Evolutionary conservation across 441 rosid genomes (phyloP), one percentile per base, ranked within the genome.

Genomic region (Brassica hybrid): DNA sequence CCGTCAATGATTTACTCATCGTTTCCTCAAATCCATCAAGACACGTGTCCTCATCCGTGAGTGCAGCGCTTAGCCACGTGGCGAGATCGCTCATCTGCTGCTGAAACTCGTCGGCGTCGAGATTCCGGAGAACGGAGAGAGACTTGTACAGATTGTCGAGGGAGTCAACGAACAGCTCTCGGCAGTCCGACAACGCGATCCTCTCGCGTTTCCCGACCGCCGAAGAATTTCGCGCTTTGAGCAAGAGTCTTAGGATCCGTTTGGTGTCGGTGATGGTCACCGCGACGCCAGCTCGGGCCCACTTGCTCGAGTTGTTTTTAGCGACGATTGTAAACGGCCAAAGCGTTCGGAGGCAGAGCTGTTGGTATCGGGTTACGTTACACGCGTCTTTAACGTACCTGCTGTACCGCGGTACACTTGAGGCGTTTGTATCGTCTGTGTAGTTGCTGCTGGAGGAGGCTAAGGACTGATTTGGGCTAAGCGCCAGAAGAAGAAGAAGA

Each of bases 251-350:
- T 43, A 91, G 54, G 16, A 84, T 71, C 7, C 56, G 73, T 80
- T 87, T 87, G 64, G 82, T 87, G 82, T 89, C 90, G 0, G 78
- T 66, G 50, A 89, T 41, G 1, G 92, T 83, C n/a, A 90, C 96
- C 3, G 97, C 89, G 7, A 91, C 93, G 43, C 91, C 91, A 0
- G 88, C 97, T 25, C 96, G 78, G 3, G 98, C 93, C 97, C 97
- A 94, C 75, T 13, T 84, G 83, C 86, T 86, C 0, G 92, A 89
- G 76, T 87, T 90, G 38, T 64, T 82, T 80, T 73, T 83, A 1
- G 97, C 96, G 0, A 38, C n/a, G 38, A 23, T 65, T 4, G 97
- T 85, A 78, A 90, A 91, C 13, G 92, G 81, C 16, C 91, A 70
- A 0, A 94, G 83, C 6, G 96, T 83, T 27, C 41, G 82, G 70